Conservation (phyloP, 2,329 filamentous ascomycete genomes). For the Madurella fahalii region DNA sequence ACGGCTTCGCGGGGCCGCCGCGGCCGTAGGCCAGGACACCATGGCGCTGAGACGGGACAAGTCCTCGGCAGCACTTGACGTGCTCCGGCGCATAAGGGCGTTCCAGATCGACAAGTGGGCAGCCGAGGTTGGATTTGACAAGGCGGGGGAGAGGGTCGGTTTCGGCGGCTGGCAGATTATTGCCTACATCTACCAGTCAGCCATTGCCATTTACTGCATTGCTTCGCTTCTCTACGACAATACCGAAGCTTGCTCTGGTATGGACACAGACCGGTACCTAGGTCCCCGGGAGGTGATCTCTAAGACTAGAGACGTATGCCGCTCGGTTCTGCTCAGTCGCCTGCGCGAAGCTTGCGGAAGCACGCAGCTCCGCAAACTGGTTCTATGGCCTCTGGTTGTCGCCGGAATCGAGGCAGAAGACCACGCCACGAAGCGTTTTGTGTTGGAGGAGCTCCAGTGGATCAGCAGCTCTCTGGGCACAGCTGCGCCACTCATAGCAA, state of each 20-base stretch:
- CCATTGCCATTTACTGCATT: slow-evolving; percentile 8
- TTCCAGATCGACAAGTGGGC: slow-evolving; percentile 2
- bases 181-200: slow-evolving; percentile 1
- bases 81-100: neutral
- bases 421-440: neutral
- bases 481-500: slow-evolving; percentile 1
- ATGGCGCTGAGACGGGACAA: neutral
- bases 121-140: neutral
- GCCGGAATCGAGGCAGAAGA: neutral
- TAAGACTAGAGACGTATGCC: neutral
- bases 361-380: slow-evolving; percentile 5
- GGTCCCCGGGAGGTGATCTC: neutral
- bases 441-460: neutral
- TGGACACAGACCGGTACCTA: neutral
- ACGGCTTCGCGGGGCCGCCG: neutral
- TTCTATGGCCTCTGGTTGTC: slow-evolving; percentile 7
- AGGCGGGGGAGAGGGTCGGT: neutral
- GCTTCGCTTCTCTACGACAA: slow-evolving; percentile 1
- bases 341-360: neutral
- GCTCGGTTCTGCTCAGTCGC: neutral
- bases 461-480: slow-evolving; percentile 6
- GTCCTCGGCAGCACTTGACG: neutral
- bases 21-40: neutral
- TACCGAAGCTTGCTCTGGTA: too few relatives aligned
- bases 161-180: neutral